Conservation (phyloP, 192 early-diverging fungal genomes). For the Mortierella hygrophila region DNA sequence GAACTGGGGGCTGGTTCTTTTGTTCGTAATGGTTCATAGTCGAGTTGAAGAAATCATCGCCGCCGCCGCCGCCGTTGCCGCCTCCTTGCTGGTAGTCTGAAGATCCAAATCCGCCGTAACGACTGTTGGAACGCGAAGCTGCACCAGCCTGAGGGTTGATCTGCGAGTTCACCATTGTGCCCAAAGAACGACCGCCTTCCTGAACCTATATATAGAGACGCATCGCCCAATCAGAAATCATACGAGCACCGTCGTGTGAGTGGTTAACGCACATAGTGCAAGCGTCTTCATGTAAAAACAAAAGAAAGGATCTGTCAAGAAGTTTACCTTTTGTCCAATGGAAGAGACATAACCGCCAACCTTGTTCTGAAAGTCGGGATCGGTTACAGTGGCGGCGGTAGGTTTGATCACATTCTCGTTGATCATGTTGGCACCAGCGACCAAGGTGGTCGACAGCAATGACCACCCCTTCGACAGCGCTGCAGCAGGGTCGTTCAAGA, state of each 20-base stretch:
- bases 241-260: not conserved
- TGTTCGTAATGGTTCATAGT: conserved; percentile 62
- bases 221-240: not conserved
- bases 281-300: not conserved
- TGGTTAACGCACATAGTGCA: not conserved
- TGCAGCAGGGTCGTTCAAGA: conserved; percentile 77
- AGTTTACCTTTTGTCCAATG: conserved; percentile 65
- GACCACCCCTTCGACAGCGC: conserved; percentile 78
- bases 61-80: conserved; percentile 13
- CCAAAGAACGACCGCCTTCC: conserved; percentile 49
- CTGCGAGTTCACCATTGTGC: conserved; percentile 46
- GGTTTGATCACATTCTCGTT: conserved; percentile 78
- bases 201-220: conserved; percentile 38
- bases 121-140: conserved; percentile 30
- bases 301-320: not conserved
- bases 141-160: conserved; percentile 35
- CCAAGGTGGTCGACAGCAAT: conserved; percentile 69
- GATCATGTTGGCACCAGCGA: conserved; percentile 67
- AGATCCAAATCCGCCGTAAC: conserved; percentile 42
- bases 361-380: conserved; percentile 75
- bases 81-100: conserved; percentile 42
- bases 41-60: conserved; percentile 57
- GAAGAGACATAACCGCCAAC: conserved; percentile 72
- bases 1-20: conserved; percentile 46
- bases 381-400: conserved; percentile 69